Evolutionary conservation across 2,329 filamentous ascomycete genomes (phyloP).

Genomic region (Lachnellula suecica): DNA sequence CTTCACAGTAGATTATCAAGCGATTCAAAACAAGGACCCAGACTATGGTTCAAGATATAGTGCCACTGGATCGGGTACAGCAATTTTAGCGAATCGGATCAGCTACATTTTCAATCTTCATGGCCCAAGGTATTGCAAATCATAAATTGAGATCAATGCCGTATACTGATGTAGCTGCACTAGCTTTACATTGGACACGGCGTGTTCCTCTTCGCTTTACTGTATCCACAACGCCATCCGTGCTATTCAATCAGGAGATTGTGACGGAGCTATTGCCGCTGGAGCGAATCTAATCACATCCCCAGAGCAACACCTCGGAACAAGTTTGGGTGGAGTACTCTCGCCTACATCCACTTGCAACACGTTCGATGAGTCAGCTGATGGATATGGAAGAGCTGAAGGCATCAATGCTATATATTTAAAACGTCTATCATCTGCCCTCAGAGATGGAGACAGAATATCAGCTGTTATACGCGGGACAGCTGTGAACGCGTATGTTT

Average conservation of each 20-base stretch:
- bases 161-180: too few relatives aligned
- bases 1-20: conserved; percentile 12
- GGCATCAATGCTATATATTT: conserved; percentile 57
- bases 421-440: conserved; percentile 59
- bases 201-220: conserved; percentile 57
- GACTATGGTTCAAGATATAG: conserved; percentile 27
- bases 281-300: conserved; percentile 18
- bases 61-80: conserved; percentile 6
- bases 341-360: conserved; percentile 49
- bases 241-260: conserved; percentile 45
- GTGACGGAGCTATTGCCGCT: conserved; percentile 27
- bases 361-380: conserved; percentile 56
- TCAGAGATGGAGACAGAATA: conserved; percentile 56
- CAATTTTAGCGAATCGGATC: conserved; percentile 27
- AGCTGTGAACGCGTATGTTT: conserved; percentile 39
- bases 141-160: too few relatives aligned
- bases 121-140: conserved; percentile 5
- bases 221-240: conserved; percentile 52
- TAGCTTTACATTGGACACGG: conserved; percentile 38
- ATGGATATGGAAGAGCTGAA: conserved; percentile 65
- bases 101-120: conserved; percentile 34
- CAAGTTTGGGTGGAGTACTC: conserved; percentile 14
- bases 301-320: conserved; percentile 17
- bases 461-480: conserved; percentile 54
- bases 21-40: conserved; percentile 11